These are phyloP conservation scores for Sugiyamaella floridensis DNA, from an alignment of 805 yeast species.

Conservation along the genomic window DNA sequence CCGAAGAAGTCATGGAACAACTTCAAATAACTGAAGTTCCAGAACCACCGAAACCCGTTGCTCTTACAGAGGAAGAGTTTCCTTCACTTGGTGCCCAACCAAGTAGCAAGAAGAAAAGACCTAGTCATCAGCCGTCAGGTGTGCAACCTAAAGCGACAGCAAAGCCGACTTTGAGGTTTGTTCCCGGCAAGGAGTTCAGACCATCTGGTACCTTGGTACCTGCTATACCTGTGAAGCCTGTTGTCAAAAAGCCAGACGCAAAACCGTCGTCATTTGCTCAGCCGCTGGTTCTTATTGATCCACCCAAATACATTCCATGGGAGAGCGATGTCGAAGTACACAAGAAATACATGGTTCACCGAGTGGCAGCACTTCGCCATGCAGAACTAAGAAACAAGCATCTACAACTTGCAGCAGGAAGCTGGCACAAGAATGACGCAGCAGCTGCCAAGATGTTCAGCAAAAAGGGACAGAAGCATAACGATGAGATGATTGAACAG, in stretches of 20 bases:
- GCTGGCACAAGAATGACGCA: conserved; percentile 29
- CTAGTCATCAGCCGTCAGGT: not conserved
- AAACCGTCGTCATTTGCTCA: conserved; percentile 1
- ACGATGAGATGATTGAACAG: conserved; percentile 24
- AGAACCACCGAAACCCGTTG: conserved; percentile 11
- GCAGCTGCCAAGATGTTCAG: conserved; percentile 27
- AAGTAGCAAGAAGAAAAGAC: not conserved
- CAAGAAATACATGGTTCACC: conserved; percentile 22
- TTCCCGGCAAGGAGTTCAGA: conserved; percentile 1
- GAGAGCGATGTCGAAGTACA: conserved; percentile 20
- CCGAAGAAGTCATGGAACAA: conserved; percentile 21
- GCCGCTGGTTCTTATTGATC: not conserved
- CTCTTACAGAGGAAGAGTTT: conserved; percentile 20
- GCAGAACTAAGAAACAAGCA: conserved; percentile 30
- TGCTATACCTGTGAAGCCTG: not conserved
- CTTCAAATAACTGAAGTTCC: not conserved
- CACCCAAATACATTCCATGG: conserved; percentile 25
- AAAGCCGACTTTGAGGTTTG: conserved; percentile 10
- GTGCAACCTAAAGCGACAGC: conserved; percentile 4
- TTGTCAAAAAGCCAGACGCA: not conserved
- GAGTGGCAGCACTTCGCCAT: conserved; percentile 22
- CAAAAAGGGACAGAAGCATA: conserved; percentile 29
- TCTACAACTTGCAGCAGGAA: conserved; percentile 29
- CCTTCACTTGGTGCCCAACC: conserved; percentile 17
- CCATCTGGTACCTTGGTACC: not conserved